phyloP scores from a whole-genome alignment of 2,329 filamentous ascomycete genomes.

The Fusarium sp. region DNA sequence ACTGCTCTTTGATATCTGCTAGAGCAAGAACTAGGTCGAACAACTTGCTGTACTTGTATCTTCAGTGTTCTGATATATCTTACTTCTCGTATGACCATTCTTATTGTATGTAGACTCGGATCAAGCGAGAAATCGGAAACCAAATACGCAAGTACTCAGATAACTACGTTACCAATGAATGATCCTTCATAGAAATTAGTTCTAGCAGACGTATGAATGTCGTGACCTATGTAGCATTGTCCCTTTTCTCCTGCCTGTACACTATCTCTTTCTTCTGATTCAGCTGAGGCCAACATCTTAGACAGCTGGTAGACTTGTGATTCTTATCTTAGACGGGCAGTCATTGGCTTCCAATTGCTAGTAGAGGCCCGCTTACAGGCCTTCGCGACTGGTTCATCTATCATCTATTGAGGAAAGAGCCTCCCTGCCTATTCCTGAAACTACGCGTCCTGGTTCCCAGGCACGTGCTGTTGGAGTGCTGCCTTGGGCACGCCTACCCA shows the following conservation, averaged over 20 bases:
- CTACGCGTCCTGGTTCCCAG: not conserved
- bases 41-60: rapidly evolving
- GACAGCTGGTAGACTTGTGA: no score
- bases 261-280: no score
- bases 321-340: no score
- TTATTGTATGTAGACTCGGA: not conserved
- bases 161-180: not conserved
- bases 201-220: not conserved
- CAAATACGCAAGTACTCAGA: not conserved
- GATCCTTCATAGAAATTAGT: rapidly evolving
- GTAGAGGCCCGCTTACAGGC: no score
- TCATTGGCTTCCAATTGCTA: no score
- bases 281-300: no score
- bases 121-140: not conserved
- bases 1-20: not conserved
- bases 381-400: no score
- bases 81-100: not conserved
- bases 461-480: not conserved
- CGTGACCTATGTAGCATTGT: no score
- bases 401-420: no score
- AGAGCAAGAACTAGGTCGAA: not conserved
- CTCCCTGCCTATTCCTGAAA: not conserved
- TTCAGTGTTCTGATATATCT: not conserved
- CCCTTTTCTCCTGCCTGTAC: no score
- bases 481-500: not conserved